Percentiles rank a stretch among this genome's conserved stretches.
phyloP scores from a whole-genome alignment of 2,329 filamentous ascomycete species.

The Colletotrichum sp. region DNA sequence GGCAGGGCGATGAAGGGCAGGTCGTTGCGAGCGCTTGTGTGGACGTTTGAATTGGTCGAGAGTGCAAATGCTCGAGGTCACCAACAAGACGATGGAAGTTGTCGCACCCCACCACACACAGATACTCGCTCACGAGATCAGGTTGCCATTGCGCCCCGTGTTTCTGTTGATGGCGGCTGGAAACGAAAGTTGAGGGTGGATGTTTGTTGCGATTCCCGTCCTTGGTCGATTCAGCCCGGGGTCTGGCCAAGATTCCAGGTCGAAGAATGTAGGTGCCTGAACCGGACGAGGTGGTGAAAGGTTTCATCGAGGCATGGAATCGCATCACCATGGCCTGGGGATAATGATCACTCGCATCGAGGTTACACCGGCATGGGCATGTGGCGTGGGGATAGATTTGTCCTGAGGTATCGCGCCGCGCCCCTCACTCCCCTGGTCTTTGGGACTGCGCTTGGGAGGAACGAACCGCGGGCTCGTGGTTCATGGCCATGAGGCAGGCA shows the following conservation, averaged over 20 bases:
- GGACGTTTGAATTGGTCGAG: neutral
- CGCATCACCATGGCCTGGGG: neutral
- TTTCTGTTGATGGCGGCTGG: neutral
- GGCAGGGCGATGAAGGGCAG: neutral
- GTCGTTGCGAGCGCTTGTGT: neutral
- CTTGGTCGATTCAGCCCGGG: neutral
- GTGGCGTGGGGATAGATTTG: neutral
- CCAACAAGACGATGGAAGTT: neutral
- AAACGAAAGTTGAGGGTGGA: neutral
- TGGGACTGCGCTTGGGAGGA: neutral
- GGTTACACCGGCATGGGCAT: neutral
- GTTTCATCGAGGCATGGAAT: neutral
- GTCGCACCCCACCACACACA: neutral
- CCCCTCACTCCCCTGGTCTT: neutral
- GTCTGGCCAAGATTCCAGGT: neutral
- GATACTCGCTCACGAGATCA: neutral
- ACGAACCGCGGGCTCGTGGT: neutral
- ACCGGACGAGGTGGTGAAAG: neutral
- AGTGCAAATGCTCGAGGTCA: neutral
- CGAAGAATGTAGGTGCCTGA: conserved; percentile 1
- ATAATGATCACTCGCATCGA: neutral
- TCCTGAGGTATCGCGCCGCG: no score
- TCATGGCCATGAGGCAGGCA: neutral
- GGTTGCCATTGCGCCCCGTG: neutral
- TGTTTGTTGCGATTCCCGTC: neutral